These are phyloP conservation scores for Dactylellina haptotyla DNA, from an alignment of 2,329 filamentous ascomycete species.

Conservation along the genomic window DNA sequence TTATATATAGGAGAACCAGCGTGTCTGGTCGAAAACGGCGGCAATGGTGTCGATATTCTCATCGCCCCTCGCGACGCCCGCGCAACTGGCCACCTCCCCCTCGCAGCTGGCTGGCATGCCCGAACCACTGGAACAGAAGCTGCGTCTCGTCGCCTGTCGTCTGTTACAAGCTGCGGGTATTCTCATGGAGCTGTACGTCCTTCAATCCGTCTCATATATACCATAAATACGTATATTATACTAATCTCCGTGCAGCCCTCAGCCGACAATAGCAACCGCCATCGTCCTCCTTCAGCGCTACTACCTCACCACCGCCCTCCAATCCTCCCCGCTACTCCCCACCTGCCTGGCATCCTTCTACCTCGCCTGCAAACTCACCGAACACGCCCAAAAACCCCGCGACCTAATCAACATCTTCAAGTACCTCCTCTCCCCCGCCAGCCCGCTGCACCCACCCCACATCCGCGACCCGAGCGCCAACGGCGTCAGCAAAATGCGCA, in stretches of 20 bases:
- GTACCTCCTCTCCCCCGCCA: slow-evolving; percentile 75
- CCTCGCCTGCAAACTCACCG: slow-evolving; percentile 79
- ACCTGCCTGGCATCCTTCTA: slow-evolving; percentile 84
- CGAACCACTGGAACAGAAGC: slow-evolving; percentile 74
- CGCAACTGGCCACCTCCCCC: slow-evolving; percentile 71
- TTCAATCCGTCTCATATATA: neutral
- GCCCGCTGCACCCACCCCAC: slow-evolving; percentile 64
- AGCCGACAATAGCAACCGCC: slow-evolving; percentile 56
- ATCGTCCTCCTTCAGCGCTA: slow-evolving; percentile 54
- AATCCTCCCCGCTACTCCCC: slow-evolving; percentile 67
- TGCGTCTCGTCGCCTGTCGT: slow-evolving; percentile 76
- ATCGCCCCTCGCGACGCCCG: slow-evolving; percentile 77
- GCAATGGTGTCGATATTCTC: slow-evolving; percentile 65
- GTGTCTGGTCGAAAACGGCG: neutral
- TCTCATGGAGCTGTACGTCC: slow-evolving; percentile 79
- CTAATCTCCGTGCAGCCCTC: slow-evolving; percentile 46
- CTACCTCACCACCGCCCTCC: slow-evolving; percentile 54
- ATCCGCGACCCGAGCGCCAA: slow-evolving; percentile 56
- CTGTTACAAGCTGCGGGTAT: slow-evolving; percentile 82
- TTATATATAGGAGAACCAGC: neutral
- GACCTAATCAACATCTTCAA: slow-evolving; percentile 86
- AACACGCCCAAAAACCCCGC: slow-evolving; percentile 77
- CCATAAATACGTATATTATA: neutral
- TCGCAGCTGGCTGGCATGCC: slow-evolving; percentile 71
- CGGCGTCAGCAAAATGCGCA: slow-evolving; percentile 10